Evolutionary conservation across 2,329 filamentous ascomycete species (phyloP).

Genomic region (Cucurbitaria berberidis): DNA sequence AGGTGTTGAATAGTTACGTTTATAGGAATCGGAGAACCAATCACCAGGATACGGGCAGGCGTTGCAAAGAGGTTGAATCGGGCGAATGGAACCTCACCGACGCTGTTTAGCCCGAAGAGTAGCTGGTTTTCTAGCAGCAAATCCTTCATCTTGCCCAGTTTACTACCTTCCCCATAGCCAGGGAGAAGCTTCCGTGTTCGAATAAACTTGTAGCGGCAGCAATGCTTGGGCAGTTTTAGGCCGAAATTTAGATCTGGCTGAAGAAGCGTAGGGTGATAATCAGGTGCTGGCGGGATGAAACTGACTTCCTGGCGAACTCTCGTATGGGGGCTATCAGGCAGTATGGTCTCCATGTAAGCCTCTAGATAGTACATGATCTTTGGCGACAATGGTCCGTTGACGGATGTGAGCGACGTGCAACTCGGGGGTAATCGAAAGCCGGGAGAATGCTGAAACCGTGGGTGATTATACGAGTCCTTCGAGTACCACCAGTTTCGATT

Average conservation of each 20-base stretch:
- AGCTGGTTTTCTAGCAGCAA: conserved; percentile 28
- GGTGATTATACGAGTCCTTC: conserved; percentile 26
- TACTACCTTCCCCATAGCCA: conserved; percentile 22
- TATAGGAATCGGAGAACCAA: conserved; percentile 23
- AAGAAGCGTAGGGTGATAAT: conserved; percentile 22
- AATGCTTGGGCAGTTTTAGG: conserved; percentile 21
- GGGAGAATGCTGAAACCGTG: conserved; percentile 33
- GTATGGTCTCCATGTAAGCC: conserved; percentile 12
- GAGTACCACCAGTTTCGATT: conserved; percentile 20
- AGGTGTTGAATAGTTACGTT: conserved; percentile 28
- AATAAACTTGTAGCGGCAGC: conserved; percentile 27
- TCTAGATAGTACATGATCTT: conserved; percentile 27
- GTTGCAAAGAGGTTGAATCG: conserved; percentile 32
- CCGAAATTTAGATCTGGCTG: conserved; percentile 23
- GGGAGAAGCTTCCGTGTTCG: conserved; percentile 32
- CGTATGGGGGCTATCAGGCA: conserved; percentile 1
- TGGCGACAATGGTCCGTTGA: conserved; percentile 1
- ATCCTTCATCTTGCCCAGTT: conserved; percentile 28
- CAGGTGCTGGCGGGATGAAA: conserved; percentile 15
- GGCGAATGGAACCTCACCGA: conserved; percentile 27
- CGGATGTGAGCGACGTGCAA: conserved; percentile 5
- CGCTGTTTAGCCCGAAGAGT: conserved; percentile 26
- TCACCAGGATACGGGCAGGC: conserved; percentile 26
- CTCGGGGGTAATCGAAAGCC: conserved; percentile 28
- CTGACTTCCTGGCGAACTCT: conserved; percentile 17